Base-by-base conservation (phyloP, 2,329 filamentous ascomycete genomes). In the Sclerotiophoma versabilis region DNA sequence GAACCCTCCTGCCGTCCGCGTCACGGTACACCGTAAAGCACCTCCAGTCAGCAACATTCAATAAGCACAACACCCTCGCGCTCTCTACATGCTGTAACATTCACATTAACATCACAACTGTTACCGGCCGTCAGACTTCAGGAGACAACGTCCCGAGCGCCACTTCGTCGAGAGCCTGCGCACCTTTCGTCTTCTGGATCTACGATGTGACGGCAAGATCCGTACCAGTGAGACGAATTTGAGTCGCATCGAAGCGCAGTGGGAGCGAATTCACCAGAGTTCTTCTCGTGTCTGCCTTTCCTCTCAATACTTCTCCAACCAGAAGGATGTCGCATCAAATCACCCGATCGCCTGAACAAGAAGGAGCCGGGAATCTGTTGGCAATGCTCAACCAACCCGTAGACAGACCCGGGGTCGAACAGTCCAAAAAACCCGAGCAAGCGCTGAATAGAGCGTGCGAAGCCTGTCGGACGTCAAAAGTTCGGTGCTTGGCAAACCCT, bases 401-500 rank as follows among this genome's bases (percentile, higher is more conserved):
- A 23, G 49, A 59, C 36, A 64, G 60, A 17, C 45, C 62, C 5
- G 63, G 63, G 10, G 45, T 48, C 9, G 59, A 62, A 9, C 53
- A 44, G 26, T n/a, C 58, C 4, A 66, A 57, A 48, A 71, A 67
- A 44, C 29, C 62, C 4, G 70, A 73, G 1, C 68, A 69, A 30
- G 65, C 70, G 26, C 42, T 75, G 29, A 75, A 75, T 43, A 62
- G 71, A 47, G 71, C 72, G 10, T 75, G 71, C 49, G 72, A 75
- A 54, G 63, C 71, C 43, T 75, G 72, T 49, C 67, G 72, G 23
- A 53, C 69, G 6, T 74, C 71, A 9, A 75, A 74, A 60, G 65
- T 75, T 7, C 70, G 72, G 14, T 75, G 72, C 53, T 50, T 74
- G 26, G 47, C 65, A 10, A 65, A 69, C 17, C 59, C 68, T 8